Evolutionary conservation across 1,284 basidiomycete species (phyloP).

Genomic region (Naganishia sp.): DNA sequence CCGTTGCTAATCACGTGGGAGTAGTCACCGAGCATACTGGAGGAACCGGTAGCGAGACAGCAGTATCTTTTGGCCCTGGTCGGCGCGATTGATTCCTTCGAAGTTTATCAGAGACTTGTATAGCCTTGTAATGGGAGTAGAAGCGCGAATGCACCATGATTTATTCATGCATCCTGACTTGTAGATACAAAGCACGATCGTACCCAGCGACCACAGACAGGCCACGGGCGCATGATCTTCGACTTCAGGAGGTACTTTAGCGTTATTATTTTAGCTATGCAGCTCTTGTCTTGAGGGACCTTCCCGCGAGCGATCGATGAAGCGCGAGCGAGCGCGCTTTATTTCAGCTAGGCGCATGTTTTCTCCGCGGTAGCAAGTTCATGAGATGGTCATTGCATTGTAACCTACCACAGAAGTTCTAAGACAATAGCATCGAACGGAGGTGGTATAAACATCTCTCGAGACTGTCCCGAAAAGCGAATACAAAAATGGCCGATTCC

Average conservation of each 20-base stretch:
- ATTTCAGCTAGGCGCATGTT: slow-evolving; percentile 6
- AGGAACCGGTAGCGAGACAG: slow-evolving; percentile 17
- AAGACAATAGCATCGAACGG: not conserved
- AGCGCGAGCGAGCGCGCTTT: slow-evolving; percentile 3
- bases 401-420: too few species aligned
- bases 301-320: slow-evolving; percentile 1
- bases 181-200: too few species aligned
- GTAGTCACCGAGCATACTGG: slow-evolving; percentile 15
- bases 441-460: slow-evolving; percentile 1
- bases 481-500: slow-evolving; percentile 63
- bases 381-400: not conserved
- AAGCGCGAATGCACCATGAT: too few species aligned
- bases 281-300: too few species aligned
- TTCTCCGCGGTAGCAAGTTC: not conserved
- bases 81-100: slow-evolving; percentile 19
- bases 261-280: too few species aligned
- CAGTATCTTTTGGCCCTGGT: slow-evolving; percentile 16
- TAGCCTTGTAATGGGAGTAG: not conserved
- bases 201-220: too few species aligned
- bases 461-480: not conserved
- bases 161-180: not conserved
- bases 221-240: too few species aligned
- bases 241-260: too few species aligned
- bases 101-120: slow-evolving; percentile 26
- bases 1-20: not conserved